Evolutionary conservation across 805 yeast species (phyloP), one percentile per base, ranked within the genome.

Genomic region (Sugiyamaella valdiviana): DNA sequence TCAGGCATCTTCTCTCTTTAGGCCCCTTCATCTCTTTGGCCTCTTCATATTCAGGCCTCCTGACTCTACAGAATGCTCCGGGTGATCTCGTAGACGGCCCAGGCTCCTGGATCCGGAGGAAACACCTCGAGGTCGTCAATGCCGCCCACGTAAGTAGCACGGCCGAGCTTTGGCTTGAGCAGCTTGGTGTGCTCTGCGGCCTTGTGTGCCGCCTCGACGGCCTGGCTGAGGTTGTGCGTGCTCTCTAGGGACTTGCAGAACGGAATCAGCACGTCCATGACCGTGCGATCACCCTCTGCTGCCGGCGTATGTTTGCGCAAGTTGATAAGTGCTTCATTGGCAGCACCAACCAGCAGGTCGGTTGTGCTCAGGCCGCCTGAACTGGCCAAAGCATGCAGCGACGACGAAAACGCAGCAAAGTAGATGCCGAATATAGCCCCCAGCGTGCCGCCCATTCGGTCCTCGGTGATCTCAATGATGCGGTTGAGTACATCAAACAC

Each of bases 391-490:
- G 36, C 74, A 29, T 49, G 42, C 9, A 53, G 29, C 2, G 55
- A 42, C 12, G 53, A 72, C 1, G 83, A 82, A 50, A 88, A 74
- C 1, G 95, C 86, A 26, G 95, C 80, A 50, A 90, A 71, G 65
- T 73, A 85, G 48, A 89, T 90, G 1, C 95, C 84, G 64, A 88
- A 90, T 38, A 89, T 66, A 1, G 96, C 96, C 45, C 97, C 97
- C 1, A 95, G 83, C 0, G 97, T 90, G 44, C 97, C 97, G 48
- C 96, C 97, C 96, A 90, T 90, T 12, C 78, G 78, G 44, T 79
- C 78, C 63, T 89, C 96, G 36, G 88, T 86, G 21, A 84, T 65
- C 49, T 86, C 95, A 2, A 95, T 85, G 42, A 89, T 75, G 54
- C 76, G 76, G 15, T 80, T 72, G 42, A 85, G 63, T 0, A 85